These are phyloP conservation scores for Colletotrichum lentis DNA, from an alignment of 2,329 filamentous ascomycete species.

Conservation along the genomic window DNA sequence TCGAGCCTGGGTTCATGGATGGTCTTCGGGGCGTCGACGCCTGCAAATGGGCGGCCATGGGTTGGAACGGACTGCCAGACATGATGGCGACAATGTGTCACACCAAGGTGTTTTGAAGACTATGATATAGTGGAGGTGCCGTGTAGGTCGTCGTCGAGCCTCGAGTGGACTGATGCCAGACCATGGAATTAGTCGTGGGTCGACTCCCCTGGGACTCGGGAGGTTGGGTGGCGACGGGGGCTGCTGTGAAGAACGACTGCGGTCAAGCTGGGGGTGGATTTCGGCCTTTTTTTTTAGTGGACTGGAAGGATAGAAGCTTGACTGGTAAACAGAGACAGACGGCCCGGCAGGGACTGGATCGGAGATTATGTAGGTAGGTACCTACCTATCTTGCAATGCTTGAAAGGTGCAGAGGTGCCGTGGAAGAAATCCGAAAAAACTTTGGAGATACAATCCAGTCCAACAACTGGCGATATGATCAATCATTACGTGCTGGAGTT, in stretches of 20 bases:
- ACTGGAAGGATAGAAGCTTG: conserved; percentile 15
- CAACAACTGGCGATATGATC: not conserved
- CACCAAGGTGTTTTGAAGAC: conserved; percentile 24
- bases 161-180: conserved; percentile 4
- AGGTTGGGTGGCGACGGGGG: conserved; percentile 31
- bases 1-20: conserved; percentile 32
- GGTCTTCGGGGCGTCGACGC: conserved; percentile 25
- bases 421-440: not conserved
- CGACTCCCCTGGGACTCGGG: conserved; percentile 12
- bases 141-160: conserved; percentile 22
- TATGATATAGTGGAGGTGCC: conserved; percentile 23
- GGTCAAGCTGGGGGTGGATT: conserved; percentile 9
- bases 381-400: conserved; percentile 15
- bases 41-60: conserved; percentile 39
- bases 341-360: not conserved
- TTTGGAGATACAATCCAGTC: not conserved
- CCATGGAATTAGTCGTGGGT: conserved; percentile 11
- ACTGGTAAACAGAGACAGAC: conserved; percentile 11
- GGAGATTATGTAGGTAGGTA: not conserved
- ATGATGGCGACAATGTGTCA: conserved; percentile 39
- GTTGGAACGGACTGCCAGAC: conserved; percentile 47
- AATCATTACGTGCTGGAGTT: not conserved
- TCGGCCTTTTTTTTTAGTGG: conserved; percentile 21
- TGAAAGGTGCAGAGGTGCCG: not conserved
- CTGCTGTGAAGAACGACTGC: conserved; percentile 25